Base-by-base conservation (phyloP, 768 basidiomycete genomes). In the Boletus rex-veris region DNA sequence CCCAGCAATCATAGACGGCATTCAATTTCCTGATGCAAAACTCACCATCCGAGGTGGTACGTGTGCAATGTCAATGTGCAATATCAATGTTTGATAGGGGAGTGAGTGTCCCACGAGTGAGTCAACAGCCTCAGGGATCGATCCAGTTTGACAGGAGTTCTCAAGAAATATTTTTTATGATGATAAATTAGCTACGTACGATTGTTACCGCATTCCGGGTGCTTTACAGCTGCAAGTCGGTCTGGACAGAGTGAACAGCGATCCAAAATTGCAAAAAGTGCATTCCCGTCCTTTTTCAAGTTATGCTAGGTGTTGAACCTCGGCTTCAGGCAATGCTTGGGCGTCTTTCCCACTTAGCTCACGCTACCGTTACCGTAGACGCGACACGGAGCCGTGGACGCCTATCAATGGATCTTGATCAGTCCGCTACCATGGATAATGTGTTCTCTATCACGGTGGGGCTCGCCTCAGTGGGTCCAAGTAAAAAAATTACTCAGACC, bases 181-280 rank as follows among this genome's bases (percentile, higher is more conserved):
- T 31, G 48, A 65, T 30, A 50, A 55, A 58, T 64, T 45, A 59
- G 63, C 52, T 62, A 65, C 56, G 56, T 62, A 65, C 50, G 35
- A 43, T 16, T 28, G 42, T 65, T 55, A 59, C 54, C 26, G 12
- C 52, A 63, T 60, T 28, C 40, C 43, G 45, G 54, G 50, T 45
- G 38, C 57, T 7, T 57, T 54, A 49, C 35, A 41, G 33, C 41
- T 45, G 28, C 54, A 45, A 51, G 46, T 55, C 15, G 35, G 54
- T 16, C 48, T 46, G 45, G 49, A 52, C n/a, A 11, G n/a, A n/a
- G n/a, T n/a, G n/a, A n/a, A 30, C 42, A 50, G 7, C 24, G 24
- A 24, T 24, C 24, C 24, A 35, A 52, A 52, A 36, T 7, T 38
- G 36, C 41, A 42, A 54, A 46, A 42, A 28, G 35, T 31, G 39